These are phyloP conservation scores for Lactarius pseudohatsudake DNA, from an alignment of 768 basidiomycete genomes.

Conservation along the genomic window DNA sequence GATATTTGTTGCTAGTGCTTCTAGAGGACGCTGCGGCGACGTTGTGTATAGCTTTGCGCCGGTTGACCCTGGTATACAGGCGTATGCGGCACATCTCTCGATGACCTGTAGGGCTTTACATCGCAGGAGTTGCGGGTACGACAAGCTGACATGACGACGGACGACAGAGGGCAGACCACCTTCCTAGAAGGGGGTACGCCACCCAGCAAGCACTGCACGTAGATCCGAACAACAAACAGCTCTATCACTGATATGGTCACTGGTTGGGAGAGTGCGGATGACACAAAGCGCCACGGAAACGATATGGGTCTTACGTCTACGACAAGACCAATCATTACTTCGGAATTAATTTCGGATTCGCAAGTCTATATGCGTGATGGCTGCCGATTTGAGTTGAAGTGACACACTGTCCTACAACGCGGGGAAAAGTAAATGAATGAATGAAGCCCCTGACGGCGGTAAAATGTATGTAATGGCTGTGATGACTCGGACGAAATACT, in stretches of 20 bases:
- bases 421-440: background rate
- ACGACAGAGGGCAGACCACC: background rate
- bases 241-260: background rate
- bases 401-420: conserved; percentile 2
- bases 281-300: background rate
- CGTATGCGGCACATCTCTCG: background rate
- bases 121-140: background rate
- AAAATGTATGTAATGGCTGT: conserved; percentile 14
- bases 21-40: background rate
- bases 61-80: background rate
- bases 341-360: background rate
- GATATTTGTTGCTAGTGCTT: background rate
- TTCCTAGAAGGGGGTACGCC: background rate
- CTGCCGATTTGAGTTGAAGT: background rate
- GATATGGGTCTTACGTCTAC: background rate
- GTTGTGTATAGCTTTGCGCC: background rate
- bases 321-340: background rate
- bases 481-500: conserved; percentile 20
- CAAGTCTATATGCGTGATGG: background rate
- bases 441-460: conserved; percentile 7
- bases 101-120: background rate
- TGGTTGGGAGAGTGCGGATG: background rate
- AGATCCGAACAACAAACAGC: background rate
- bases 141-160: background rate
- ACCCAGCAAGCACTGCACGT: background rate